Percentiles rank a stretch among this genome's conserved stretches.
Conservation (phyloP, 441 rosid genomes). For the Croton setiger region DNA sequence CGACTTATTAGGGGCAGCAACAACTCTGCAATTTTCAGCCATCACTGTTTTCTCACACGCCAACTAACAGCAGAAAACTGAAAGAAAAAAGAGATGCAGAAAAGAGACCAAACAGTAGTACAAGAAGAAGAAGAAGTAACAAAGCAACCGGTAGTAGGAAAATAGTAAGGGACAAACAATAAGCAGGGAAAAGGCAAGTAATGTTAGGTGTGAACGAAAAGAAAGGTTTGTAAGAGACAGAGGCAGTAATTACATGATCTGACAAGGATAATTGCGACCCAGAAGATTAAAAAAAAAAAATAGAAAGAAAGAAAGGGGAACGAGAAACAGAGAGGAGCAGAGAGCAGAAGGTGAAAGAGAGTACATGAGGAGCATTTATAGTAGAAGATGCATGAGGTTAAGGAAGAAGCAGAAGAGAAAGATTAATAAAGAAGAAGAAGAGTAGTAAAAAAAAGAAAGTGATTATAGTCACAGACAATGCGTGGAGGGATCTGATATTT, state of each 20-base stretch:
- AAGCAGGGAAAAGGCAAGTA: slow-evolving; percentile 25
- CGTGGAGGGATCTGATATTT: slow-evolving; percentile 23
- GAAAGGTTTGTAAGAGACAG: neutral
- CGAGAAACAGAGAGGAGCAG: neutral
- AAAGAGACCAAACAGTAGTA: neutral
- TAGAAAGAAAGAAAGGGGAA: neutral
- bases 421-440: slow-evolving; percentile 17
- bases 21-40: slow-evolving; percentile 10
- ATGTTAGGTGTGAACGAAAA: slow-evolving; percentile 34
- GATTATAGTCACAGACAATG: slow-evolving; percentile 26
- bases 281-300: slow-evolving; percentile 25
- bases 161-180: slow-evolving; percentile 27
- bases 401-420: slow-evolving; percentile 6
- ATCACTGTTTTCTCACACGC: neutral
- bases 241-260: slow-evolving; percentile 46
- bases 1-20: slow-evolving; percentile 14
- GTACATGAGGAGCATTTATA: neutral
- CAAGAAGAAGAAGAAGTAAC: neutral
- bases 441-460: slow-evolving; percentile 20
- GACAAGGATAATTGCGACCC: slow-evolving; percentile 50
- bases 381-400: neutral
- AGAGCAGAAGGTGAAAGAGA: neutral
- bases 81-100: slow-evolving; percentile 7
- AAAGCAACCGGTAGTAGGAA: neutral
- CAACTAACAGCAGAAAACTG: neutral